phyloP scores from a whole-genome alignment of 2,329 filamentous ascomycete species.

The Epichloe coenophiala region DNA sequence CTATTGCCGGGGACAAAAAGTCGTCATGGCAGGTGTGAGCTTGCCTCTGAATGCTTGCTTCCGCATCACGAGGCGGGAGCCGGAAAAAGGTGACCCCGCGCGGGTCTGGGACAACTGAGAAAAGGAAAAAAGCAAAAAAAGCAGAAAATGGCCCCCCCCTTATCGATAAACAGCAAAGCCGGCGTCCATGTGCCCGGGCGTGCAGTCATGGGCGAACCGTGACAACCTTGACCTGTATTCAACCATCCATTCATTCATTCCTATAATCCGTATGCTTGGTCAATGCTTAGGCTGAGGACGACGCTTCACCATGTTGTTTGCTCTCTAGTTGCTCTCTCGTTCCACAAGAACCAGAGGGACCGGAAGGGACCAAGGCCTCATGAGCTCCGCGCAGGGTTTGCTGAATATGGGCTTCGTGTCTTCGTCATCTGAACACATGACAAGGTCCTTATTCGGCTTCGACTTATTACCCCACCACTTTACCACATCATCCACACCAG shows the following conservation, averaged over 20 bases:
- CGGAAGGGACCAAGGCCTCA: neutral
- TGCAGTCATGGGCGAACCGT: neutral
- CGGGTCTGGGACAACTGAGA: neutral
- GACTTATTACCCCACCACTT: neutral
- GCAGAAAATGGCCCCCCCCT: neutral
- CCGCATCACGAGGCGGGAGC: neutral
- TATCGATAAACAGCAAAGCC: slow-evolving; percentile 3
- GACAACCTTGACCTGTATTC: neutral
- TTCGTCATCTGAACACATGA: neutral
- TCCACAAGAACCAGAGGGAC: neutral
- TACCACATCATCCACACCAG: neutral
- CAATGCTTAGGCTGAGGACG: neutral
- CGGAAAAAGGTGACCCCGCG: neutral
- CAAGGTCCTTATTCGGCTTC: neutral
- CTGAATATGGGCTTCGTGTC: neutral
- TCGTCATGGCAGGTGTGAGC: neutral
- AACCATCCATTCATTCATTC: neutral
- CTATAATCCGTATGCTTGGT: neutral
- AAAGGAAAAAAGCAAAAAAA: too few relatives aligned
- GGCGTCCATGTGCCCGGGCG: too few relatives aligned
- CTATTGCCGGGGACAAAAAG: neutral
- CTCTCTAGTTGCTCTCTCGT: slow-evolving; percentile 1
- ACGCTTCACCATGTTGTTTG: neutral
- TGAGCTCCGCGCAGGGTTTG: neutral
- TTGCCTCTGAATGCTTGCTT: too few relatives aligned